Base-by-base conservation (phyloP, 768 basidiomycete genomes). In the Cystofilobasidium bisporidii region DNA sequence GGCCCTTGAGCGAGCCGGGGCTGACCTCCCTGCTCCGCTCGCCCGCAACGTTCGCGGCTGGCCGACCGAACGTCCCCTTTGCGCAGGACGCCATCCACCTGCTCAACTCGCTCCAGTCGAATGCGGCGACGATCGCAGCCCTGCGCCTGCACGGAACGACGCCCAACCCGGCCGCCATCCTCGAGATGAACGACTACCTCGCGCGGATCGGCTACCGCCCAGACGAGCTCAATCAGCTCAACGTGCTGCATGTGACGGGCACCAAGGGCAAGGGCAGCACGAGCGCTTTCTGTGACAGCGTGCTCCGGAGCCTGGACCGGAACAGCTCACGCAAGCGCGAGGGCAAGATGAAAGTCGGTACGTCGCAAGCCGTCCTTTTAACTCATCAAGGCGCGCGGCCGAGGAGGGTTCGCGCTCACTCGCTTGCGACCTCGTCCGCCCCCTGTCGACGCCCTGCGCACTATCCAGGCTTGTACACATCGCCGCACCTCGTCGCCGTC, bases 231-330 rank as follows among this genome's bases (percentile, higher is more conserved):
- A 92, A 97, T 75, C 78, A 79, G 28, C 80, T 99, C 63, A 94
- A 97, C 76, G 91, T 94, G 66, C 84, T 98, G 57, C 94, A 99
- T 79, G 85, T 99, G 71, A 93, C 94, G 12, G 94, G 94, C 4
- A 98, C 96, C 5, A 99, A 99, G 78, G 94, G 94, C 40, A 99
- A 99, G 76, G 94, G 94, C 10, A 98, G 94, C 3, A 92, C 96
- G 1, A 90, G 89, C 71, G 94, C 96, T 11, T 98, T 98, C 73
- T 83, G 84, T 5, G 87, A 91, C 72, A 89, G 88, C 14, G 86
- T 97, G 63, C 80, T 98, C 60, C 83, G 89, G n/a, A 81, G 83
- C 68, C 78, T 82, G n/a, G 53, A 56, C 53, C 26, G 53, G 53
- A 9, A 32, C 30, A 56, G 53, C 17, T 18, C 53, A 30, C 17